Evolutionary conservation across 2,329 filamentous ascomycete genomes (phyloP), one percentile per base, ranked within the genome.

Genomic region (Ophiostoma sp.): DNA sequence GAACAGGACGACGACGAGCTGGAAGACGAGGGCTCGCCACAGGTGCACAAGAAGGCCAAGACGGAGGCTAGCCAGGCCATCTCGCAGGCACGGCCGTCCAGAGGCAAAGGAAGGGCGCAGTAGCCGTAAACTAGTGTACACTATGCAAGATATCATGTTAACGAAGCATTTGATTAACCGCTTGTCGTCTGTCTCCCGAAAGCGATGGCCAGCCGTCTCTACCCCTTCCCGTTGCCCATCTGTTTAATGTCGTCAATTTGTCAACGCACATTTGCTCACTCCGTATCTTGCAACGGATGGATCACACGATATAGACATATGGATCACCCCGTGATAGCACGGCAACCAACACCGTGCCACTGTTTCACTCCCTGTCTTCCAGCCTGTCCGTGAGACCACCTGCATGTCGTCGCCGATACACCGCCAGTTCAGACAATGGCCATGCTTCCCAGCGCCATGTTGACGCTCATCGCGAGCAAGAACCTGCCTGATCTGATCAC

Each of bases 11-110:
- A 5, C 52, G 38, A 12, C 9, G 27, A 38, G 1, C 16, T 18
- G 27, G 58, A 62, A 12, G 58, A 42, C 40, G 40, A 18, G 40
- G 60, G 11, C 38, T 12, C 16, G 67, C 42, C 65, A 16, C 58
- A 62, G 55, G 67, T 47, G 41, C 67, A 60, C 7, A 64, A 66
- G 4, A 55, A 66, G 64, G 27, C 64, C 49, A 40, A 55, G 40
- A 41, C 40, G 16, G 60, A 63, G 38, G 58, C 38, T 40, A 40
- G 40, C 40, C n/a, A 18, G 16, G 40, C 40, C 16, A 52, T 14
- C 47, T 18, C 47, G 38, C 38, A 62, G 36, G 38, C 36, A 9
- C 16, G 36, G 2, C 58, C 38, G 36, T 40, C 58, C 58, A 62
- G n/a, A 7, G 38, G 38, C 14, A 36, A 42, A 14, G 36, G 12